Conservation (phyloP, 1,139 yeast species). For the Suhomyces atakaporum region DNA sequence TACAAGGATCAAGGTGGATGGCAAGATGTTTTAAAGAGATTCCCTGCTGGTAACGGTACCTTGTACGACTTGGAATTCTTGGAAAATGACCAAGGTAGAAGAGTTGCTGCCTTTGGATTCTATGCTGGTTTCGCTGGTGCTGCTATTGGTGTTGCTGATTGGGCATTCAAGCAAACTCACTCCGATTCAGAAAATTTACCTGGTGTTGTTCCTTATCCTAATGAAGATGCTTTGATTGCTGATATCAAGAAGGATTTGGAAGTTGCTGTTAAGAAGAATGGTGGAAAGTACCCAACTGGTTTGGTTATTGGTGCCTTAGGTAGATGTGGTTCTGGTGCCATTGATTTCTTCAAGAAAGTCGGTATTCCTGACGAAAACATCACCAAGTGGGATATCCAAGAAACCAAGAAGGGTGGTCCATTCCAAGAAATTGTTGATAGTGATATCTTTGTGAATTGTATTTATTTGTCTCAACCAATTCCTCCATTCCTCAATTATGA, state of each 20-base stretch:
- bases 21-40: constrained; percentile 85
- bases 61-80: constrained; percentile 92
- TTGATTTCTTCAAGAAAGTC: constrained; percentile 74
- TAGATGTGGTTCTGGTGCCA: constrained; percentile 98
- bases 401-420: constrained; percentile 97
- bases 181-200: constrained; percentile 64
- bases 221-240: constrained; percentile 69
- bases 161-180: constrained; percentile 88
- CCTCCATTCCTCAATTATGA: constrained; percentile 84
- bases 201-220: constrained; percentile 79
- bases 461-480: constrained; percentile 88
- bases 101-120: constrained; percentile 98
- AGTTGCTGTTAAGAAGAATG: constrained; percentile 58
- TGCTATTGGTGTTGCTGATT: constrained; percentile 89
- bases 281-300: constrained; percentile 72
- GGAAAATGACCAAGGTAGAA: constrained; percentile 91
- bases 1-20: constrained; percentile 97
- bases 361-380: constrained; percentile 89
- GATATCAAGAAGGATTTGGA: constrained; percentile 67
- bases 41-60: constrained; percentile 87
- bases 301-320: constrained; percentile 96
- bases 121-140: constrained; percentile 99
- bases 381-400: constrained; percentile 94
- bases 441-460: constrained; percentile 93
- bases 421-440: constrained; percentile 85